Conservation (phyloP, 108 stramenopile species). For the Cyclotella atomus region DNA sequence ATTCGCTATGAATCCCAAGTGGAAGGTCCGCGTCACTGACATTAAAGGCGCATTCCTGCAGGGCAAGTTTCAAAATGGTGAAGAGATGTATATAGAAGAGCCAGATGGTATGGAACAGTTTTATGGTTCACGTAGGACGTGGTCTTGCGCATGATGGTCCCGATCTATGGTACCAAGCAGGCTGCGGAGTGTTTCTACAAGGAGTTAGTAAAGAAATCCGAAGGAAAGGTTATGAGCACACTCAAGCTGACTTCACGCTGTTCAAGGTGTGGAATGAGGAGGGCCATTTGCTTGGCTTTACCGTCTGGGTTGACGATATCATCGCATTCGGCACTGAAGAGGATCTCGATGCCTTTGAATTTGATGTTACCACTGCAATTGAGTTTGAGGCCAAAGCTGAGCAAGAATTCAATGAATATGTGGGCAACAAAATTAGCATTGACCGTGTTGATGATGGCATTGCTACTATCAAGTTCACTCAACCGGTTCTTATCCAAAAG, state of each 20-base stretch:
- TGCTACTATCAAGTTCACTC: constrained; percentile 32
- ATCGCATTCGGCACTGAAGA: too few species aligned
- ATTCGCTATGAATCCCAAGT: neutral
- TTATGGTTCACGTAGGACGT: constrained; percentile 1
- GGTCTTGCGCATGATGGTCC: constrained; percentile 9
- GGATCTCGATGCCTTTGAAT: constrained; percentile 29
- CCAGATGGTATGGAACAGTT: constrained; percentile 32
- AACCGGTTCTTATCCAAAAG: constrained; percentile 55
- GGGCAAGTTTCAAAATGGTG: constrained; percentile 24
- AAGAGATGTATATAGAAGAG: constrained; percentile 17
- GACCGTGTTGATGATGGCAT: neutral
- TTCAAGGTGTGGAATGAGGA: constrained; percentile 30
- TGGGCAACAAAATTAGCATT: constrained; percentile 43
- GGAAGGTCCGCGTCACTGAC: neutral
- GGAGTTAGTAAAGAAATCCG: neutral
- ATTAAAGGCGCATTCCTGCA: constrained; percentile 21
- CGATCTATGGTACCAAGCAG: constrained; percentile 8
- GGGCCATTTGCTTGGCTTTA: too few species aligned
- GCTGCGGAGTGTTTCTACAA: constrained; percentile 6
- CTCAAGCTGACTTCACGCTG: constrained; percentile 40
- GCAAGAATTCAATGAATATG: constrained; percentile 45
- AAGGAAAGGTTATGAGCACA: neutral
- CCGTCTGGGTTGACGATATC: neutral
- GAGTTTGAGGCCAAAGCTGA: constrained; percentile 41
- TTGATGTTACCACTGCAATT: constrained; percentile 21